phyloP scores from a whole-genome alignment of 441 rosid genomes.

The Euphorbia corollata region DNA sequence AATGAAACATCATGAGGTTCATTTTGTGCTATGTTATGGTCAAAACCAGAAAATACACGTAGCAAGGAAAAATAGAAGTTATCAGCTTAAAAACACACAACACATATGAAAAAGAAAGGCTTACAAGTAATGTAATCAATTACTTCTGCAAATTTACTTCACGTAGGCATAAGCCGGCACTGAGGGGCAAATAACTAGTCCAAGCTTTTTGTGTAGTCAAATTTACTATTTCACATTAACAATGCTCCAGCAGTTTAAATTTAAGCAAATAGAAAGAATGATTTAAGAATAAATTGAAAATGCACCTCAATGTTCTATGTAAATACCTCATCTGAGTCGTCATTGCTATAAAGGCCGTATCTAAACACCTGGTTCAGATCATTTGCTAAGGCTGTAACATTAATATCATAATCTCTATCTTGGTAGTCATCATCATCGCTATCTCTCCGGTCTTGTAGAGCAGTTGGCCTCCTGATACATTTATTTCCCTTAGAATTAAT shows the following conservation, averaged over 20 bases:
- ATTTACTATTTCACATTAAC: background rate
- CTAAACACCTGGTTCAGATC: slow-evolving; percentile 88
- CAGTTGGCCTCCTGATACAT: slow-evolving; percentile 76
- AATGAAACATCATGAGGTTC: background rate
- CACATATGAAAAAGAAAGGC: background rate
- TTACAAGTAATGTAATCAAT: background rate
- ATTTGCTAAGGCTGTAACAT: slow-evolving; percentile 89
- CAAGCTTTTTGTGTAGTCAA: background rate
- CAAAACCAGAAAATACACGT: background rate
- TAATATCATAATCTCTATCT: slow-evolving; percentile 93
- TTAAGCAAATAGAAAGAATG: background rate
- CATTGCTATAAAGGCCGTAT: slow-evolving; percentile 76
- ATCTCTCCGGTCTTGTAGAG: slow-evolving; percentile 81
- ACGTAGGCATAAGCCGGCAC: background rate
- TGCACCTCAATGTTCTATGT: slow-evolving; percentile 15
- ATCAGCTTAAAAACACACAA: background rate
- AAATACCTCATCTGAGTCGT: slow-evolving; percentile 73
- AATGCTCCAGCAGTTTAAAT: background rate
- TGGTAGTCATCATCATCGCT: slow-evolving; percentile 95
- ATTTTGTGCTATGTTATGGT: too few species aligned
- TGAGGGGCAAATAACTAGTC: background rate
- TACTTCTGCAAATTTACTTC: background rate
- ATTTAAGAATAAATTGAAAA: background rate
- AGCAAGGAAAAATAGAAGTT: background rate
- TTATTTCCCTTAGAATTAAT: background rate